A percentile compares a stretch with the other conserved stretches of the same genome.
phyloP scores from a whole-genome alignment of 2,329 filamentous ascomycete species.

The Emmonsiellopsis sp. region DNA sequence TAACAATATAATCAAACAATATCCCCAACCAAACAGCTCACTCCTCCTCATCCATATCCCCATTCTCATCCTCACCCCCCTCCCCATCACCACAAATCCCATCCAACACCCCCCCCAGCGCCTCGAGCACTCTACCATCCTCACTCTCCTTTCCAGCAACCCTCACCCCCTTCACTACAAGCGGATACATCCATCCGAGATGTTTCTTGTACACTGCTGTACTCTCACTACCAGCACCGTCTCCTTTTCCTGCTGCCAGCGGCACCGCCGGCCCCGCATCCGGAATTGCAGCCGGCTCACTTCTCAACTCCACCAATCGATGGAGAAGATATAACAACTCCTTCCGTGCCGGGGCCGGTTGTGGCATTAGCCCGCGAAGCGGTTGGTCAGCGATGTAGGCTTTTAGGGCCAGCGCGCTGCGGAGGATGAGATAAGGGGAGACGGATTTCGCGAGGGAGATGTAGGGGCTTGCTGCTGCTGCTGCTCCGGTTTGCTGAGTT shows the following conservation, averaged over 20 bases:
- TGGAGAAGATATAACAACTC: conserved; percentile 67
- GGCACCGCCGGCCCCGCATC: conserved; percentile 18
- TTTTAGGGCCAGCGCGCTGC: conserved; percentile 71
- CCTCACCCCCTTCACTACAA: conserved; percentile 41
- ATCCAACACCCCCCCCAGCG: conserved; percentile 53
- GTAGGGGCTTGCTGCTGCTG: conserved; percentile 28
- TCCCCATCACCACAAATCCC: conserved; percentile 43
- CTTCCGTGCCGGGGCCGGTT: conserved; percentile 68
- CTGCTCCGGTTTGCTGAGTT: not conserved
- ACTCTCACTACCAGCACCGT: conserved; percentile 14
- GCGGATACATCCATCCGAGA: conserved; percentile 68
- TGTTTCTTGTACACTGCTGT: conserved; percentile 55
- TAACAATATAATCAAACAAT: not conserved
- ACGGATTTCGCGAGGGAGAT: conserved; percentile 63
- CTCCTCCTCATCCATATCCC: not conserved
- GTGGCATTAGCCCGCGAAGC: conserved; percentile 77
- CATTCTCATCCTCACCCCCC: not conserved
- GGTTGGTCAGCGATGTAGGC: conserved; percentile 87
- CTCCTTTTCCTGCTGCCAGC: not conserved
- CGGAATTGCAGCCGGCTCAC: conserved; percentile 62
- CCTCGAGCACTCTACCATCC: conserved; percentile 30
- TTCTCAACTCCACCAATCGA: conserved; percentile 57
- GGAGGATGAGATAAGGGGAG: conserved; percentile 72
- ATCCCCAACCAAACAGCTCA: not conserved
- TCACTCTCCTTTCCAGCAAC: conserved; percentile 33